A percentile compares a stretch with the other conserved stretches of the same genome.
These are phyloP conservation scores for Aspergillus melleus DNA, from an alignment of 2,329 filamentous ascomycete species.

Conservation along the genomic window DNA sequence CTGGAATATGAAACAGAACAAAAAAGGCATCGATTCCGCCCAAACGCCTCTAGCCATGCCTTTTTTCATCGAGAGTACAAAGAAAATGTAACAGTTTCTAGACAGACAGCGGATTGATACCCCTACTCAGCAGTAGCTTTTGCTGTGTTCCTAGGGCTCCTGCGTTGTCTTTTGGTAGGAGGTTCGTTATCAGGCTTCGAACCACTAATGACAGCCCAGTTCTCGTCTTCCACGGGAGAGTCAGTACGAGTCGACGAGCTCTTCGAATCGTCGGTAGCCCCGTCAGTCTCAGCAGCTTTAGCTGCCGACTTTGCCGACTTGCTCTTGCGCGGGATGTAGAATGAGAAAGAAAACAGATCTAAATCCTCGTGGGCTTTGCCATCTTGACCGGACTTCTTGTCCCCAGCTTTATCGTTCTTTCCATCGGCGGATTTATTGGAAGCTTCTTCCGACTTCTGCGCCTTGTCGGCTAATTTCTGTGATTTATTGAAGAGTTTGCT, in stretches of 20 bases:
- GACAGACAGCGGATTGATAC: neutral
- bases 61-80: neutral
- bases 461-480: slow-evolving; percentile 7
- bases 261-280: neutral
- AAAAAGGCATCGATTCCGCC: neutral
- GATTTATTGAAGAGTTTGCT: slow-evolving; percentile 29
- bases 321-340: slow-evolving; percentile 29
- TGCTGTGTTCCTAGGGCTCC: slow-evolving; percentile 24
- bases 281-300: neutral
- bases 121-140: neutral
- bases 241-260: neutral
- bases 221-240: slow-evolving; percentile 16
- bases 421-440: neutral
- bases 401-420: slow-evolving; percentile 7
- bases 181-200: slow-evolving; percentile 29
- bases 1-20: neutral
- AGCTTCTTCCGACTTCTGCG: slow-evolving; percentile 3
- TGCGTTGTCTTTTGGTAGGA: slow-evolving; percentile 36
- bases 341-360: slow-evolving; percentile 34
- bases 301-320: neutral
- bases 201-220: slow-evolving; percentile 19
- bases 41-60: neutral
- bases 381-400: slow-evolving; percentile 28
- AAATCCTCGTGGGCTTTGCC: slow-evolving; percentile 11
- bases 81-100: neutral